Evolutionary conservation across 305 asterid species (phyloP).

Genomic region (Plantago coronopus): DNA sequence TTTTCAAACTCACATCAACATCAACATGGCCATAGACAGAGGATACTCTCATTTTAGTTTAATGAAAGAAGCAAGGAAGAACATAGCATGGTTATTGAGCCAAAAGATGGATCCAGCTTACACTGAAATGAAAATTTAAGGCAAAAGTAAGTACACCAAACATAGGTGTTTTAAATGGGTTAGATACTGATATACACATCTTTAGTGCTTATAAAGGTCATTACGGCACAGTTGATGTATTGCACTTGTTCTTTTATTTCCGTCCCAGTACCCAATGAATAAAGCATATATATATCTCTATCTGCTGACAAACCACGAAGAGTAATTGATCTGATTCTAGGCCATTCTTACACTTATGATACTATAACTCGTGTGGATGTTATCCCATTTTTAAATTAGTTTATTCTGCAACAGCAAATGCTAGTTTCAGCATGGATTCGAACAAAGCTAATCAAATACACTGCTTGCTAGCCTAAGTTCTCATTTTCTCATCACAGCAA

Average conservation of each 20-base stretch:
- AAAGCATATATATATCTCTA: too few relatives aligned
- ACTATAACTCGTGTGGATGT: too few relatives aligned
- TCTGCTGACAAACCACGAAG: too few relatives aligned
- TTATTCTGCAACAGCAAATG: too few relatives aligned
- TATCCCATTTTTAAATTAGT: too few relatives aligned
- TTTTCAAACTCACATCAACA: background rate
- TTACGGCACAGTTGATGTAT: background rate
- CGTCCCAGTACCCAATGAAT: background rate
- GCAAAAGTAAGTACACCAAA: background rate
- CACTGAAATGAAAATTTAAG: background rate
- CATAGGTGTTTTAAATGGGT: background rate
- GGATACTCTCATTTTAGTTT: background rate
- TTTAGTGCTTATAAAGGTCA: background rate
- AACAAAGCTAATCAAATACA: too few relatives aligned
- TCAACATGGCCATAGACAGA: background rate
- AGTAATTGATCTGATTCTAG: too few relatives aligned
- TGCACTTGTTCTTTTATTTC: background rate
- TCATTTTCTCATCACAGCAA: background rate
- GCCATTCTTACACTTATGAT: too few relatives aligned
- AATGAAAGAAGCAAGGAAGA: background rate
- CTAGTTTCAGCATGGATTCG: too few relatives aligned
- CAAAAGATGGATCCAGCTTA: background rate
- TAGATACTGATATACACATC: background rate
- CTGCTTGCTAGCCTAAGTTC: background rate
- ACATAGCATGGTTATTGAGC: background rate